These are phyloP conservation scores for Aspergillus fumigatus DNA, from an alignment of 2,329 filamentous ascomycete genomes.

Conservation along the genomic window DNA sequence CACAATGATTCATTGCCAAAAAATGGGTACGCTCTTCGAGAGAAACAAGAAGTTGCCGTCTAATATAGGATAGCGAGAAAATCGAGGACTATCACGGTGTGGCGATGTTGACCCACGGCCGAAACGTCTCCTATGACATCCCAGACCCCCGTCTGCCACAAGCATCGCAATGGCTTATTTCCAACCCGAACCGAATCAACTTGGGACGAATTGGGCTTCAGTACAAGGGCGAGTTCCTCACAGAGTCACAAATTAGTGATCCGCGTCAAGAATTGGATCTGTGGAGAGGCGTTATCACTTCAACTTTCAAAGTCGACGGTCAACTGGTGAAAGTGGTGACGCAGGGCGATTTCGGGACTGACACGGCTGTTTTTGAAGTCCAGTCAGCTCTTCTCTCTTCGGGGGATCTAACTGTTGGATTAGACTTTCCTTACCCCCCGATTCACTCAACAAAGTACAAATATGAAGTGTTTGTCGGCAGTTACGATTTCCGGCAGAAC, in stretches of 20 bases:
- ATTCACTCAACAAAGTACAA: constrained; percentile 13
- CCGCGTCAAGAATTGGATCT: constrained; percentile 9
- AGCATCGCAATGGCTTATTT: constrained; percentile 12
- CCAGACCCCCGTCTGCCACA: constrained; percentile 9
- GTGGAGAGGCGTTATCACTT: constrained; percentile 11
- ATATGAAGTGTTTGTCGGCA: constrained; percentile 13
- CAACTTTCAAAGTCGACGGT: constrained; percentile 5
- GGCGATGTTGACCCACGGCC: constrained; percentile 7
- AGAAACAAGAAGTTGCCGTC: background rate
- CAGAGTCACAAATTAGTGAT: constrained; percentile 1
- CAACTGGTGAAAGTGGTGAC: constrained; percentile 7
- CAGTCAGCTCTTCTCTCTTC: background rate
- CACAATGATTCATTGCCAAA: constrained; percentile 11
- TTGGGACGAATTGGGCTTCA: constrained; percentile 10
- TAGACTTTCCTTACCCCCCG: constrained; percentile 12
- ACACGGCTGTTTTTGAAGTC: constrained; percentile 5
- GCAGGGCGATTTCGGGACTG: constrained; percentile 9
- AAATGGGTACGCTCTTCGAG: constrained; percentile 3
- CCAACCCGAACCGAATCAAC: constrained; percentile 14
- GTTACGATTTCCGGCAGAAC: constrained; percentile 7
- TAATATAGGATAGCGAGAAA: background rate
- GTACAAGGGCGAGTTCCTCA: constrained; percentile 3
- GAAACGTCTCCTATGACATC: constrained; percentile 13
- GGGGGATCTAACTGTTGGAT: constrained; percentile 7
- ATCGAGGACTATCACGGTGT: constrained; percentile 8